These are phyloP conservation scores for Mayamaea pseudoterrestris DNA, from an alignment of 108 stramenopile genomes.

Conservation along the genomic window DNA sequence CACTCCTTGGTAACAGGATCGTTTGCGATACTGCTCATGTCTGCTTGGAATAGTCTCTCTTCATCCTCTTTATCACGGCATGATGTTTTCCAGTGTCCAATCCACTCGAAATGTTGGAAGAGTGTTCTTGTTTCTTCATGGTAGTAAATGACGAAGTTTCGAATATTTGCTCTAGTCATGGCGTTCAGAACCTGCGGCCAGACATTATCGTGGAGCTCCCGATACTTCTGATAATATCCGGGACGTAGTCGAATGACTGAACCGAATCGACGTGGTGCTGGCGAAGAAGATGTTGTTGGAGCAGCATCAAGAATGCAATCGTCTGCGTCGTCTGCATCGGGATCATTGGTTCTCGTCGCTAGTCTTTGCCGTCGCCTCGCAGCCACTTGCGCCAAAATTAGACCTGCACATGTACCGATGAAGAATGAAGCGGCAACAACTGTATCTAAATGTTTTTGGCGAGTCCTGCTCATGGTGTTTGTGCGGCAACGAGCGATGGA, in stretches of 20 bases:
- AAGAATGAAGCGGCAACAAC: no score
- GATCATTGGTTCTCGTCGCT: no score
- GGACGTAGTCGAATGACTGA: constrained; percentile 8
- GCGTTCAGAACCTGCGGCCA: constrained; percentile 14
- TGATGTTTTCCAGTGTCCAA: constrained; percentile 8
- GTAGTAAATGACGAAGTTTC: constrained; percentile 23
- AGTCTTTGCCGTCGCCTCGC: no score
- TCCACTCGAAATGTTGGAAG: constrained; percentile 24
- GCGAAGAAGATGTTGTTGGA: no score
- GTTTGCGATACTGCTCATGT: constrained; percentile 13
- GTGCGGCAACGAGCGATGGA: no score
- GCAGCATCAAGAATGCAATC: no score
- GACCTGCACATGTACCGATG: no score
- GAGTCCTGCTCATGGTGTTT: no score
- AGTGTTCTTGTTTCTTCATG: constrained; percentile 16
- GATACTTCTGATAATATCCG: constrained; percentile 10
- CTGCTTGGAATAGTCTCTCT: constrained; percentile 6
- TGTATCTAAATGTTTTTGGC: no score
- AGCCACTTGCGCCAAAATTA: no score
- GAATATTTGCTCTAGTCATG: constrained; percentile 16
- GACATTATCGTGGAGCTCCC: constrained; percentile 15
- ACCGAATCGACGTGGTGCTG: constrained; percentile 9
- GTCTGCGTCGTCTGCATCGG: no score
- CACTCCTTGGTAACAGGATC: constrained; percentile 11
- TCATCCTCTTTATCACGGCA: constrained; percentile 3